Evolutionary conservation across 169 alveolate genomes (phyloP).

Genomic region (Plasmodium knowlesi): DNA sequence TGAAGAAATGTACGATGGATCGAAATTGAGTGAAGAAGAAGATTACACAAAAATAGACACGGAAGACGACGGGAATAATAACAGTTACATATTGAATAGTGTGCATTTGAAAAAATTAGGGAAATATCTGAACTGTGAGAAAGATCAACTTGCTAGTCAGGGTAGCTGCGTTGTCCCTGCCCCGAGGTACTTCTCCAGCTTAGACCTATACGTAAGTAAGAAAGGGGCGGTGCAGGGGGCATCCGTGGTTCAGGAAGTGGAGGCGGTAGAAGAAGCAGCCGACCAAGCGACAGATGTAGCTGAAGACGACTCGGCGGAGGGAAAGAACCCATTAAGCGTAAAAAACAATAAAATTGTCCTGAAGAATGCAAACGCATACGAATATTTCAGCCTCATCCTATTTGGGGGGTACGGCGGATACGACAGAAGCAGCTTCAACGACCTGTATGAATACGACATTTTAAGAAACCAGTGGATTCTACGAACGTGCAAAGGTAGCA

Average conservation of each 20-base stretch:
- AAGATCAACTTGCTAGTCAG: background rate
- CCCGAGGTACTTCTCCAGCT: conserved; percentile 65
- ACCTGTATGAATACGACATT: conserved; percentile 45
- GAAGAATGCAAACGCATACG: conserved; percentile 20
- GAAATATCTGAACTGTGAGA: conserved; percentile 17
- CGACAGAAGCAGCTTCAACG: conserved; percentile 63
- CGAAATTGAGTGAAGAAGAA: background rate
- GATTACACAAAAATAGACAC: background rate
- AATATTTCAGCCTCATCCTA: conserved; percentile 51
- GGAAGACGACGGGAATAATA: conserved; percentile 27
- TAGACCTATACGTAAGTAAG: conserved; percentile 36
- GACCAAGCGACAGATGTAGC: background rate
- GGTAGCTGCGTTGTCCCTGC: conserved; percentile 7
- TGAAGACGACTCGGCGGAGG: background rate
- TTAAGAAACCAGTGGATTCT: conserved; percentile 42
- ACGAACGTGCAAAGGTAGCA: conserved; percentile 46
- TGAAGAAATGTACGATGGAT: background rate
- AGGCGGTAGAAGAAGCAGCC: background rate
- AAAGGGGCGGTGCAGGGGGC: background rate
- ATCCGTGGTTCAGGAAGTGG: no score
- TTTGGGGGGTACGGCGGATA: conserved; percentile 74
- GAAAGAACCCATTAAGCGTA: background rate
- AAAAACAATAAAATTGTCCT: conserved; percentile 37
- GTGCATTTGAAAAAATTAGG: conserved; percentile 22
- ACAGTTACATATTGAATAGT: conserved; percentile 37